phyloP scores from a whole-genome alignment of 768 basidiomycete genomes.

The Lentinula guzmanii region DNA sequence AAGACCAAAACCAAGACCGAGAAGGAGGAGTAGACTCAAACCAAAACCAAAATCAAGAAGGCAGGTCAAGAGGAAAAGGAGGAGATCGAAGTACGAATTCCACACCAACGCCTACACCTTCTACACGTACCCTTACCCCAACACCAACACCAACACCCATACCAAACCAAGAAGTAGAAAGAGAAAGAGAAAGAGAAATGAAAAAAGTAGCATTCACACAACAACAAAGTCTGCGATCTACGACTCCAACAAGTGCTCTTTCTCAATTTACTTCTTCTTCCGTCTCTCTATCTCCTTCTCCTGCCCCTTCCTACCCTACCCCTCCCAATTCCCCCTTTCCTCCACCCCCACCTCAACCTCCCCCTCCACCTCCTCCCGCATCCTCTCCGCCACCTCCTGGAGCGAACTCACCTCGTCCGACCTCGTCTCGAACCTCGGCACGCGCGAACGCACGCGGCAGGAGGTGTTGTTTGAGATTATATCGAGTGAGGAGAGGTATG shows the following conservation, averaged over 20 bases:
- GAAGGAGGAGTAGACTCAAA: too few relatives aligned
- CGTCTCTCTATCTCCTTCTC: slow-evolving; percentile 17
- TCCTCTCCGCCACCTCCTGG: slow-evolving; percentile 80
- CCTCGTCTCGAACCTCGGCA: slow-evolving; percentile 87
- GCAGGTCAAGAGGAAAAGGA: slow-evolving; percentile 5
- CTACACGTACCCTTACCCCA: slow-evolving; percentile 11
- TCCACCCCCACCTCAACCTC: neutral
- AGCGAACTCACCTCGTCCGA: slow-evolving; percentile 94
- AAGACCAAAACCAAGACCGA: too few relatives aligned
- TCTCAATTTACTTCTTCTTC: slow-evolving; percentile 47
- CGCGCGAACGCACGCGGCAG: slow-evolving; percentile 90
- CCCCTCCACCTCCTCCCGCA: slow-evolving; percentile 28
- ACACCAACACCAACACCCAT: slow-evolving; percentile 15
- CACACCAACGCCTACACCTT: slow-evolving; percentile 26
- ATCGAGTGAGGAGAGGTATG: slow-evolving; percentile 95
- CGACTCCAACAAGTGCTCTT: slow-evolving; percentile 28
- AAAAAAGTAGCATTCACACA: slow-evolving; percentile 90
- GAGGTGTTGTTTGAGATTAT: slow-evolving; percentile 98
- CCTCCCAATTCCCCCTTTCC: too few relatives aligned
- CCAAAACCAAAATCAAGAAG: slow-evolving; percentile 11
- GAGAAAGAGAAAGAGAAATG: slow-evolving; percentile 29
- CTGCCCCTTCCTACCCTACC: too few relatives aligned
- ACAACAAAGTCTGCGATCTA: slow-evolving; percentile 60
- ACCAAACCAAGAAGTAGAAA: slow-evolving; percentile 3
- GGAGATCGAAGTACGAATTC: slow-evolving; percentile 19